Base-by-base conservation (phyloP, 2,329 filamentous ascomycete genomes). In the Amesomyces nigricolor region DNA sequence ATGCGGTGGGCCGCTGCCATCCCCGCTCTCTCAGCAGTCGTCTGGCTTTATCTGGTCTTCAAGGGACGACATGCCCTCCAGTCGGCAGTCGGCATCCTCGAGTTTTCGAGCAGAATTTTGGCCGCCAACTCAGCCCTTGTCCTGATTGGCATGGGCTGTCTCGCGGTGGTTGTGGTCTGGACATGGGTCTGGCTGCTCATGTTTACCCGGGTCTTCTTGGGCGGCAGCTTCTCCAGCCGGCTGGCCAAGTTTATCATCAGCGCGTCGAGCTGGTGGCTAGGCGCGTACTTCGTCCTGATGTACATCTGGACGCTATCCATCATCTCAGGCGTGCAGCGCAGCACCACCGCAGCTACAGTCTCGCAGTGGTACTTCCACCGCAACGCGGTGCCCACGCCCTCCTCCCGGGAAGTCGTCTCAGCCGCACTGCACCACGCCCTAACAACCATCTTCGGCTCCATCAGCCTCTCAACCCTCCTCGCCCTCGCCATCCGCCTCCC, bases 361-460 rank as follows among this genome's bases (percentile, higher is more conserved):
- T 95, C 90, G 40, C 94, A 99, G 71, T 99, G 94, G 94, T 99
- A 99, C 72, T 99, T 97, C 71, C 92, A 97, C 71, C 89, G 94
- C 60, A 88, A 95, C 64, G 84, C 85, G 4, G 81, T 85, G 10
- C 90, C 92, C 5, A 78, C 86, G 8, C 85, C 91, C 2, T 85
- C 89, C 0, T 91, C 90, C 1, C 78, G 80, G 54, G 86, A 91
- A 53, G 87, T 97, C 47, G 90, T 97, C 26, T 78, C 82, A 58
- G 92, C 91, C 6, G 92, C 91, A 13, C 76, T 96, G 44, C 77
- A 78, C 48, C 94, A 99, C 72, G 87, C 91, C 2, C 77, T 83
- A 13, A 91, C 89, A 14, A 92, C 89, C 2, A 85, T 96, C 38
- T 95, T 96, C 66, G 94, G 94, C 53, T 95, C 90, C 4, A 89